A percentile compares a stretch with the other conserved stretches of the same genome.
phyloP scores from a whole-genome alignment of 129 eudicot genomes.

The Tagetes erecta region DNA sequence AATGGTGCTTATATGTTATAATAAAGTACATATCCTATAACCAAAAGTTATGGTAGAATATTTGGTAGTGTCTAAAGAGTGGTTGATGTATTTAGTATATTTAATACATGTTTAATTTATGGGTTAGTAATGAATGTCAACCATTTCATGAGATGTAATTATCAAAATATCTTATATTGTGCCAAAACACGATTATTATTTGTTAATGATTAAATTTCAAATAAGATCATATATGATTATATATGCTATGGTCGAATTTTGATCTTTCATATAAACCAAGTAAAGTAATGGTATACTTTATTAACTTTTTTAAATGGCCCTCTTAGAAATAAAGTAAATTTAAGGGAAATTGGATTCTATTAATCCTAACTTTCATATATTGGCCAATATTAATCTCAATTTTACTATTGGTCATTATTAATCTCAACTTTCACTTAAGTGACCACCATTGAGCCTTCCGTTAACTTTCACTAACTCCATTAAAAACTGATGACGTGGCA shows the following conservation, averaged over 20 bases:
- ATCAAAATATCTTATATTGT: background rate
- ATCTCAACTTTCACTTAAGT: no score
- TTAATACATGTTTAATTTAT: background rate
- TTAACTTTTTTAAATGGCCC: no score
- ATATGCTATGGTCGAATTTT: background rate
- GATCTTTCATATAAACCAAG: background rate
- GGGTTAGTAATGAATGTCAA: constrained; percentile 1
- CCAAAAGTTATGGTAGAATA: constrained; percentile 14
- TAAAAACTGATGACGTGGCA: no score
- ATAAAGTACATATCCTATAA: background rate
- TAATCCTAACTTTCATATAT: no score
- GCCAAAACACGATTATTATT: background rate
- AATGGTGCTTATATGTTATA: no score
- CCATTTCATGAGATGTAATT: background rate
- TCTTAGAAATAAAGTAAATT: no score
- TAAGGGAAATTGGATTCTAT: no score
- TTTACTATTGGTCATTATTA: no score
- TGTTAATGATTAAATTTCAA: background rate
- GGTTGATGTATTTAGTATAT: constrained; percentile 5
- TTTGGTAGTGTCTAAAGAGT: constrained; percentile 13
- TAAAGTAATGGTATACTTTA: no score
- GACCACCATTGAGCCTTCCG: no score
- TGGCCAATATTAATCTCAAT: no score
- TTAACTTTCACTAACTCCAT: no score
- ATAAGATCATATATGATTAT: background rate